Evolutionary conservation across 176 grass and related monocot species (phyloP).

Genomic region (Musa itinerans): DNA sequence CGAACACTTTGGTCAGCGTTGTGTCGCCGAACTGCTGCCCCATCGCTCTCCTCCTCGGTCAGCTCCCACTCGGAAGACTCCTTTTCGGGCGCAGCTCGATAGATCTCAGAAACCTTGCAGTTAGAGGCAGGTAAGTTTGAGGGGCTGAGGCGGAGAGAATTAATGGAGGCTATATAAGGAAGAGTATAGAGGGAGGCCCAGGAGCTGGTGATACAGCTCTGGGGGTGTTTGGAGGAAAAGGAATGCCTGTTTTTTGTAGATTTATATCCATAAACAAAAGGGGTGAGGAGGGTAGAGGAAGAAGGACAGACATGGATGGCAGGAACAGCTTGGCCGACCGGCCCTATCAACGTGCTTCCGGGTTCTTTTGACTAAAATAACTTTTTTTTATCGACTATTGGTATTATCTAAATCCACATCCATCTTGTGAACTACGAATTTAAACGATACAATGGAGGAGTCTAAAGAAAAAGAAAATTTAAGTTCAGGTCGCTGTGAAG

Average conservation of each 20-base stretch:
- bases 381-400: too few relatives aligned
- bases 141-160: not conserved
- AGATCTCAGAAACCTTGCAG: not conserved
- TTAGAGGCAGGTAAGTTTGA: not conserved
- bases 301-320: not conserved
- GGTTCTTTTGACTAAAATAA: not conserved
- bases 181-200: not conserved
- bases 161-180: not conserved
- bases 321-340: not conserved
- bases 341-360: slow-evolving; percentile 2
- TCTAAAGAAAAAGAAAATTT: too few relatives aligned
- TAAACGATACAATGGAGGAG: too few relatives aligned
- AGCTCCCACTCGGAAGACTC: not conserved
- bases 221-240: not conserved
- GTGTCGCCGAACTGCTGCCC: slow-evolving; percentile 68
- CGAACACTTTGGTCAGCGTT: slow-evolving; percentile 96
- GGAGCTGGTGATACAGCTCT: not conserved
- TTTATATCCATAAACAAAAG: not conserved
- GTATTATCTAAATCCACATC: too few relatives aligned
- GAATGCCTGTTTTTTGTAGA: not conserved
- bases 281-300: not conserved
- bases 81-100: slow-evolving; percentile 17
- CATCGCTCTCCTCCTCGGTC: not conserved
- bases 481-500: too few relatives aligned
- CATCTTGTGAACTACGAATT: too few relatives aligned